Evolutionary conservation across 352 stramenopile species (phyloP), one percentile per base, ranked within the genome.

Genomic region (Phytopythium boreale): DNA sequence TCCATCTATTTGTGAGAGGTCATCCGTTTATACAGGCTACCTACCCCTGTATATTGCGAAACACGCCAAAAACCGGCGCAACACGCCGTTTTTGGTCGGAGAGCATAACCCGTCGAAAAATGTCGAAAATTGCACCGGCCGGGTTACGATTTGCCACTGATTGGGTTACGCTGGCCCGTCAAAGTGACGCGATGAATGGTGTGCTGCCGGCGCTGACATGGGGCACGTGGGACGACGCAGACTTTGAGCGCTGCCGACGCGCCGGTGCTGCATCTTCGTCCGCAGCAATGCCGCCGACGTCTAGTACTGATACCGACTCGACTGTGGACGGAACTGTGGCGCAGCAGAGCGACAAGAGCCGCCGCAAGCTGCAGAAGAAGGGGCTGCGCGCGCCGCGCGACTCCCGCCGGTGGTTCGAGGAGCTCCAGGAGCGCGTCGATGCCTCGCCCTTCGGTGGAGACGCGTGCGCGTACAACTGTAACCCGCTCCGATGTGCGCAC

Each of bases 361-460:
- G 66, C 19, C 72, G 77, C 24, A 90, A 90, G 62, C 69, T 86
- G 46, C 61, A 69, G 24, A 76, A 77, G 31, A 87, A 80, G 47
- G 76, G 77, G 1, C 62, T 88, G 20, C 62, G 68, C n/a, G 70
- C 74, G 29, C 75, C 79, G 7, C 69, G 64, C 37, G 61, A 80
- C 43, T 88, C 84, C 56, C 76, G 80, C 51, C 69, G 79, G 24
- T 93, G 84, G 84, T 93, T 93, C 63, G 77, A 89, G 56, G 79
- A 93, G 64, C 63, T 93, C 26, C 77, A 90, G 59, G 70, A 75
- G 39, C 72, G 72, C 50, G 70, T 92, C 20, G 80, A 91, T 34
- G 43, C 59, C 63, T 79, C 73, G 15, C 26, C 65, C 2, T 83
- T 89, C 44, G 73, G 74, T 3, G 56, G 63, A 5, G 27, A 26